These are phyloP conservation scores for Trichoderma orchidacearum DNA, from an alignment of 495 filamentous ascomycete genomes.

Conservation along the genomic window DNA sequence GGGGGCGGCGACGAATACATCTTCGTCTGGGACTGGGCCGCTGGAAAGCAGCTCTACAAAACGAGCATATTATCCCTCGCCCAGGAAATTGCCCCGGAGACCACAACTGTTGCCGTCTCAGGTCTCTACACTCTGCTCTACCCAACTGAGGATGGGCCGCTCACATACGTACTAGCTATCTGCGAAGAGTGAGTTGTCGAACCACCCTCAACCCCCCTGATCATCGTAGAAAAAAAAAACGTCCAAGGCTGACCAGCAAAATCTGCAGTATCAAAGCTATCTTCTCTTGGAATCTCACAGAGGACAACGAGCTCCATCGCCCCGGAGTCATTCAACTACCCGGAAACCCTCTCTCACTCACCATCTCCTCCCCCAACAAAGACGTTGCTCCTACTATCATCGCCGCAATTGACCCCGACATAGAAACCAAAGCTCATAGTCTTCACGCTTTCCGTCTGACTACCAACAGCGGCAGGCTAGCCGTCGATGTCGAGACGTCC, in stretches of 20 bases:
- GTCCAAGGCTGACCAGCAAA: background rate
- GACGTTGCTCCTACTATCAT: conserved; percentile 23
- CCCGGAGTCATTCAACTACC: conserved; percentile 31
- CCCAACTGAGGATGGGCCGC: background rate
- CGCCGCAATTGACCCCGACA: conserved; percentile 39
- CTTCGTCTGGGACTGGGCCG: conserved; percentile 70
- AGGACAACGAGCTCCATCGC: conserved; percentile 27
- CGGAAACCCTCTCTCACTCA: conserved; percentile 50
- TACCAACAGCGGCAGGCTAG: background rate
- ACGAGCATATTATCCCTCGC: conserved; percentile 33
- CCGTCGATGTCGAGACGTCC: background rate
- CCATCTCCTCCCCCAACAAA: conserved; percentile 8
- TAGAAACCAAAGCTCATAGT: background rate
- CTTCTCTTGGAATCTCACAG: conserved; percentile 39
- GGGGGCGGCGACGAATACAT: conserved; percentile 74
- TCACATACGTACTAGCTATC: conserved; percentile 39
- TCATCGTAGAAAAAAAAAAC: no score
- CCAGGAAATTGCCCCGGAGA: conserved; percentile 11
- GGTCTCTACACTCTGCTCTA: conserved; percentile 25
- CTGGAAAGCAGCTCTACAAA: conserved; percentile 37
- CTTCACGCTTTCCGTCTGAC: background rate
- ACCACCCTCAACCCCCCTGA: no score
- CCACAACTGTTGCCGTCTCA: conserved; percentile 36
- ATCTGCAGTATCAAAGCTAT: conserved; percentile 42
- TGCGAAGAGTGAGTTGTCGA: conserved; percentile 62